Conservation (phyloP, 2,329 filamentous ascomycete genomes). For the Colletotrichum camelliae region DNA sequence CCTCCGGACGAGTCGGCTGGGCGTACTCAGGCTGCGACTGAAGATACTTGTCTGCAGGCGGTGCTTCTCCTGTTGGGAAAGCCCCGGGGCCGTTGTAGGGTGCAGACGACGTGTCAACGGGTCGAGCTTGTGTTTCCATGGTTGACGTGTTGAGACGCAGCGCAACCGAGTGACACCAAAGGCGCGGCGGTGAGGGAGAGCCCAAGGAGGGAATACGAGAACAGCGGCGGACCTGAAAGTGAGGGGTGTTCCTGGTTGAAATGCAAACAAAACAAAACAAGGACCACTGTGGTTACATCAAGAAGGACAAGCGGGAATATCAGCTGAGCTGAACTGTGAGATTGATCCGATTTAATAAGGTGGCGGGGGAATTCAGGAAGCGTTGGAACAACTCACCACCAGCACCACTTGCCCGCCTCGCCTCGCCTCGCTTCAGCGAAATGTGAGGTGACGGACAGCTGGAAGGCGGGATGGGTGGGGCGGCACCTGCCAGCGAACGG, state of each 20-base stretch:
- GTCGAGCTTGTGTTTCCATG: slow-evolving; percentile 1
- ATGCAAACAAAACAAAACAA: not conserved
- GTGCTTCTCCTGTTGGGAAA: not conserved
- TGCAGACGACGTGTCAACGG: not conserved
- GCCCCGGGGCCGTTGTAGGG: slow-evolving; percentile 5
- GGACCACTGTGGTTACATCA: not conserved
- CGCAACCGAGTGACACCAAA: not conserved
- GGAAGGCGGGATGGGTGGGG: slow-evolving; percentile 10
- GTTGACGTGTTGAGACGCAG: not conserved
- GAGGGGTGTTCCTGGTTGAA: not conserved
- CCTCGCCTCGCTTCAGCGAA: not conserved
- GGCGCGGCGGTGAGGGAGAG: slow-evolving; percentile 1
- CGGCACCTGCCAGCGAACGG: slow-evolving; percentile 4
- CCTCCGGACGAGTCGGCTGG: not conserved
- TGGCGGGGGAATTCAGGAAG: slow-evolving; percentile 8
- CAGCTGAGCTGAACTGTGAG: not conserved
- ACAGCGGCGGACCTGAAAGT: not conserved
- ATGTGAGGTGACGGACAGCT: not conserved
- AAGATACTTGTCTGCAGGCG: not conserved
- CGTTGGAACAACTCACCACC: slow-evolving; percentile 2
- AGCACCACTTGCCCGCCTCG: not conserved
- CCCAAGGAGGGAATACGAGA: not conserved
- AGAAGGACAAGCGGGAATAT: not conserved
- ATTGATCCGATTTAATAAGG: not conserved
- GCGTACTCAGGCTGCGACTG: not conserved